These are phyloP conservation scores for Calonectria pseudoturangicola DNA, from an alignment of 2,329 filamentous ascomycete genomes.

Conservation along the genomic window DNA sequence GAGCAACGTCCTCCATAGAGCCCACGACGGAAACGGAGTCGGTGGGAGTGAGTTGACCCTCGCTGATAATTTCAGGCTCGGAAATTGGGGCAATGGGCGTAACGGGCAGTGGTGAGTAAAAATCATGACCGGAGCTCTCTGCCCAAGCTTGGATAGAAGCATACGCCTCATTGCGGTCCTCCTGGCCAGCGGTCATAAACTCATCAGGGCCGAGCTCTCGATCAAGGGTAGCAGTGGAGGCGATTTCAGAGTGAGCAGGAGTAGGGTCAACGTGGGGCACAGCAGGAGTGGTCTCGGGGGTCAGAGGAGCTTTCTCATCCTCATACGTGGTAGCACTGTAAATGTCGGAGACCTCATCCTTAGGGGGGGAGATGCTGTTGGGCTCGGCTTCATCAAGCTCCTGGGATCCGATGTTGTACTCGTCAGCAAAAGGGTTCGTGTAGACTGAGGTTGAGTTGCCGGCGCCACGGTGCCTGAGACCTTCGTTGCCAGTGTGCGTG, in stretches of 20 bases:
- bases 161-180: conserved; percentile 69
- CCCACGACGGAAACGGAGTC: conserved; percentile 74
- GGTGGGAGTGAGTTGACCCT: conserved; percentile 75
- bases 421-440: conserved; percentile 76
- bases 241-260: conserved; percentile 44
- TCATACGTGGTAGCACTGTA: conserved; percentile 74
- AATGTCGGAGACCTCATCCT: conserved; percentile 72
- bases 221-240: conserved; percentile 60
- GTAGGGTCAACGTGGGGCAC: conserved; percentile 59
- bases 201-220: conserved; percentile 64
- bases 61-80: conserved; percentile 71
- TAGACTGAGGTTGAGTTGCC: conserved; percentile 68
- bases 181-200: conserved; percentile 72
- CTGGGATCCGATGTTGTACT: conserved; percentile 71
- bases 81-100: conserved; percentile 70
- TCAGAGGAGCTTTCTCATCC: conserved; percentile 41
- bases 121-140: conserved; percentile 70
- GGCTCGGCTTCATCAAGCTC: conserved; percentile 64
- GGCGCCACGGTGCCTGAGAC: conserved; percentile 68
- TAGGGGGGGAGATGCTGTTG: conserved; percentile 65
- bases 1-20: conserved; percentile 68
- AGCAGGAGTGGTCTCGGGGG: conserved; percentile 52
- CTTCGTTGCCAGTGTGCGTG: conserved; percentile 62
- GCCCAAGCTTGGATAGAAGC: conserved; percentile 80
- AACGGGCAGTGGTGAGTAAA: conserved; percentile 77